These are phyloP conservation scores for Leccinum subgranulosum DNA, from an alignment of 768 basidiomycete species.

Conservation along the genomic window DNA sequence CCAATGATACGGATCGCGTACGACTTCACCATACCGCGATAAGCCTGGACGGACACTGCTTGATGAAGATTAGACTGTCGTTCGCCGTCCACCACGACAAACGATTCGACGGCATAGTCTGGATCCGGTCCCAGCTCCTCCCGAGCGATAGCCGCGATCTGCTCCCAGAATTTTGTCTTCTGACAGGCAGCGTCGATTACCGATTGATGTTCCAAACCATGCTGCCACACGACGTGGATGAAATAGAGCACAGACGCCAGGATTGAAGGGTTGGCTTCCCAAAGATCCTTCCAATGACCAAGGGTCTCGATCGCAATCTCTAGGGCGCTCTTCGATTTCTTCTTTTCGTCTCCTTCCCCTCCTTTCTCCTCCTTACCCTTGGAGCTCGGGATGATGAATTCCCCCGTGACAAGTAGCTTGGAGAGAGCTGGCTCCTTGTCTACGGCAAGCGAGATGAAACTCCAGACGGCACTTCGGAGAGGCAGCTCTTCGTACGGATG, in stretches of 20 bases:
- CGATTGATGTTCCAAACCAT: constrained; percentile 67
- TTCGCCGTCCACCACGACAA: constrained; percentile 35
- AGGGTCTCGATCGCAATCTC: constrained; percentile 66
- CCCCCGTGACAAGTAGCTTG: constrained; percentile 72
- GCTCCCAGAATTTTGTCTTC: constrained; percentile 65
- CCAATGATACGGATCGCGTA: constrained; percentile 72
- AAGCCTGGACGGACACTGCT: constrained; percentile 58
- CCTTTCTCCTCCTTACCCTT: constrained; percentile 40
- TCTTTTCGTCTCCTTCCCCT: constrained; percentile 23
- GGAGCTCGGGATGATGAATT: constrained; percentile 49
- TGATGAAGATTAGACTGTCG: constrained; percentile 57
- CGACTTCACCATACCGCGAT: constrained; percentile 69
- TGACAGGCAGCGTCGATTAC: constrained; percentile 54
- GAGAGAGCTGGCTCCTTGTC: constrained; percentile 86
- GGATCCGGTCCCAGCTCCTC: constrained; percentile 75
- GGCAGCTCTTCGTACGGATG: constrained; percentile 78
- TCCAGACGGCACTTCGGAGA: constrained; percentile 78
- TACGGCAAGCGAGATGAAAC: constrained; percentile 75
- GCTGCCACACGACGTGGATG: constrained; percentile 75
- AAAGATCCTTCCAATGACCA: constrained; percentile 66
- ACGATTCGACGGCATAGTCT: constrained; percentile 56
- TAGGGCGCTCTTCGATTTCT: constrained; percentile 53
- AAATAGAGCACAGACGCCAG: constrained; percentile 74
- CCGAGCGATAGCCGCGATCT: constrained; percentile 58
- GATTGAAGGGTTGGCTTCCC: constrained; percentile 75